These are phyloP conservation scores for Bruguiera parviflora DNA, from an alignment of 345 rosid species.

Conservation along the genomic window DNA sequence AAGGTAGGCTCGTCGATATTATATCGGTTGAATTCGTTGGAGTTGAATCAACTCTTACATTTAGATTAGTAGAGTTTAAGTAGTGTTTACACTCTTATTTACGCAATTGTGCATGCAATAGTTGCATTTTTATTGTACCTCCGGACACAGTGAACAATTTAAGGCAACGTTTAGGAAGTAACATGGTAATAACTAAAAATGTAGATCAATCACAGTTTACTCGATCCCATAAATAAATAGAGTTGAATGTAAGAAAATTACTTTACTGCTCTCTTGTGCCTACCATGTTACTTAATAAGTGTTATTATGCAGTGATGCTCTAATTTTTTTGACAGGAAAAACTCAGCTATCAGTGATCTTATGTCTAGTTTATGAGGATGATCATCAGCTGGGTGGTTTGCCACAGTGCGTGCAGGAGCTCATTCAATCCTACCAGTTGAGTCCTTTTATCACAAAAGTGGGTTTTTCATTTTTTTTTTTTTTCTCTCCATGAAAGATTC, in stretches of 20 bases:
- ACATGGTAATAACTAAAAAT: no score
- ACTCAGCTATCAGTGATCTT: slow-evolving; percentile 54
- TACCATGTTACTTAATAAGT: no score
- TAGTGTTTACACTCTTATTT: no score
- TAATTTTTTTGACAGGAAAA: slow-evolving; percentile 46
- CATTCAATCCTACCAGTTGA: slow-evolving; percentile 59
- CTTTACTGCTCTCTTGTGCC: no score
- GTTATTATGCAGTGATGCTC: no score
- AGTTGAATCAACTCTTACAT: not conserved
- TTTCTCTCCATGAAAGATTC: not conserved
- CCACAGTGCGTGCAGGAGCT: slow-evolving; percentile 53
- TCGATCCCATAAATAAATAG: slow-evolving; percentile 3
- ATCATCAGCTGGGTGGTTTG: slow-evolving; percentile 28
- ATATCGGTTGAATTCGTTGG: not conserved
- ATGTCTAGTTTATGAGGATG: slow-evolving; percentile 51
- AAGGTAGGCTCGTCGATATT: slow-evolving; percentile 25
- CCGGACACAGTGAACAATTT: no score
- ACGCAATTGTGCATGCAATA: no score
- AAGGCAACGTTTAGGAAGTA: not conserved
- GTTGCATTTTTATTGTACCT: no score
- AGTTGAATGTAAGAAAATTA: no score
- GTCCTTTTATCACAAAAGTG: slow-evolving; percentile 72
- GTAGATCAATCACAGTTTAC: no score
- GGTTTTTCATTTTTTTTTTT: slow-evolving; percentile 29
- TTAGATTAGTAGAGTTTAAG: not conserved